These are phyloP conservation scores for Athelia sp. DNA, from an alignment of 1,284 basidiomycete genomes.

Conservation along the genomic window DNA sequence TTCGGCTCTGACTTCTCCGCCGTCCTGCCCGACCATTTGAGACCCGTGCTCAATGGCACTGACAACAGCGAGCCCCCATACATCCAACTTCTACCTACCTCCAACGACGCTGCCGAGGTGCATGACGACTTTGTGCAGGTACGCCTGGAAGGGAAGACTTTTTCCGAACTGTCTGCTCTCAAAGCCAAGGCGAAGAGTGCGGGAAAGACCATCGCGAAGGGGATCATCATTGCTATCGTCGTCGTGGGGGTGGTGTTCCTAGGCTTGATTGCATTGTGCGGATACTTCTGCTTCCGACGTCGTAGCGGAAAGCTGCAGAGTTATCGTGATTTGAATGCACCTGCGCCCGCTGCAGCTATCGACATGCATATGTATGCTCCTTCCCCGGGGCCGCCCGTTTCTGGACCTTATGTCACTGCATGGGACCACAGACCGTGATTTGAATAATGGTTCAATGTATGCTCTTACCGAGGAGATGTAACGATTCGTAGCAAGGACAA, in stretches of 20 bases:
- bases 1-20: constrained; percentile 8
- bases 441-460: no score
- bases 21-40: constrained; percentile 1
- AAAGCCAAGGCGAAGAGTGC: no score
- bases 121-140: constrained; percentile 1
- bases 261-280: no score
- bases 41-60: background rate
- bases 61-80: background rate
- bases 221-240: no score
- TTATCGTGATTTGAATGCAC: background rate
- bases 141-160: background rate
- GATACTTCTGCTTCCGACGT: background rate
- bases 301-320: background rate
- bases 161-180: no score
- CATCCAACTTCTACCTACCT: constrained; percentile 3
- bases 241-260: no score
- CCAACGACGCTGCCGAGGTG: background rate
- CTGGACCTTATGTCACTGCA: no score
- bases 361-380: constrained; percentile 4
- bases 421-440: no score
- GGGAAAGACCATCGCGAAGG: no score
- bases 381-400: no score
- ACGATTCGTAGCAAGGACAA: no score
- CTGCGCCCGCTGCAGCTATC: background rate
- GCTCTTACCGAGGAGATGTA: no score